Percentiles rank a stretch among this genome's conserved stretches.
Evolutionary conservation across 139 green algal species (phyloP).

Genomic region (Medakamo hakoo): DNA sequence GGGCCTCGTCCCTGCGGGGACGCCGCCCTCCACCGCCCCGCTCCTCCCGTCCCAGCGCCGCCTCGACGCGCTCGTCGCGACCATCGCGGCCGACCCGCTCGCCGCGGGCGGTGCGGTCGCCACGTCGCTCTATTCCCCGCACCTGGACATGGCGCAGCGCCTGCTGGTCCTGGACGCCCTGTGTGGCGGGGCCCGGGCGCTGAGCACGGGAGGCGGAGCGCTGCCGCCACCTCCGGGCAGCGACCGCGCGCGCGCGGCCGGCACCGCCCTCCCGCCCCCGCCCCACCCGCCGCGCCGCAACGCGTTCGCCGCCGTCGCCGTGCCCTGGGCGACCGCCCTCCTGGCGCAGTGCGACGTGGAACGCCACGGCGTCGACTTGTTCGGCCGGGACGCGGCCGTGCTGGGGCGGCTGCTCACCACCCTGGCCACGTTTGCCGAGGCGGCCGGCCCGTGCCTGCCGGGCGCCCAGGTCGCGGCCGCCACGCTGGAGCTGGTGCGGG

Average conservation of each 20-base stretch:
- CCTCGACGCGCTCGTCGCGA: conserved; percentile 29
- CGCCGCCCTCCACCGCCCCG: background rate
- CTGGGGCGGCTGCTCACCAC: conserved; percentile 53
- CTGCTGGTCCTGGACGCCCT: conserved; percentile 49
- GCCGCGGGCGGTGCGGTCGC: conserved; percentile 28
- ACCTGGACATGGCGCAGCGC: conserved; percentile 47
- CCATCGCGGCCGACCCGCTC: conserved; percentile 25
- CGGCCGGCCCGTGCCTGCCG: too few species aligned
- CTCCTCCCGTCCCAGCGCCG: background rate
- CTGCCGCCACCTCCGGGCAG: conserved; percentile 7
- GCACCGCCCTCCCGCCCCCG: too few species aligned
- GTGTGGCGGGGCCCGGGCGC: conserved; percentile 25
- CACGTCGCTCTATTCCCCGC: conserved; percentile 46
- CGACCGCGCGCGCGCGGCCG: background rate
- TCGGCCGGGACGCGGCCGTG: conserved; percentile 46
- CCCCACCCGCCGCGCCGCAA: conserved; percentile 14
- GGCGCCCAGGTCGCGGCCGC: background rate
- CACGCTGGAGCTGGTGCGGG: background rate
- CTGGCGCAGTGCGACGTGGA: conserved; percentile 21
- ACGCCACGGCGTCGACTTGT: conserved; percentile 63
- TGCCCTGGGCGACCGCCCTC: conserved; percentile 44
- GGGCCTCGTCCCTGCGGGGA: background rate
- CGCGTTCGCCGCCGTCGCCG: conserved; percentile 29
- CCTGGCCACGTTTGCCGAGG: conserved; percentile 10
- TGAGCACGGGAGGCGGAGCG: conserved; percentile 11